Conservation (phyloP, 2,329 filamentous ascomycete species). For the Helminthosporium solani region DNA sequence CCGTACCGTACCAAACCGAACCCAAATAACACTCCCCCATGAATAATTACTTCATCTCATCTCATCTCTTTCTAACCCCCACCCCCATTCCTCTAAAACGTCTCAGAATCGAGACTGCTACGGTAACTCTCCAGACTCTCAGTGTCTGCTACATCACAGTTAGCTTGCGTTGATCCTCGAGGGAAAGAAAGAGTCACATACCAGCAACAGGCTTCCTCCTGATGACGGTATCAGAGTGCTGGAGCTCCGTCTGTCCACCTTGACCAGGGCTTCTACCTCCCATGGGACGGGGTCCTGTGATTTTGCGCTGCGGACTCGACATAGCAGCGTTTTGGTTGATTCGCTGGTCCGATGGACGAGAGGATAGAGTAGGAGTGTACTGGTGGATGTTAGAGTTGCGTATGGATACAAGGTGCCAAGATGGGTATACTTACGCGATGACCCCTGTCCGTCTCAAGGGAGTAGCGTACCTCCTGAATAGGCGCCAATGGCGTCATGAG, state of each 20-base stretch:
- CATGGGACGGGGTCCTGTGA: slow-evolving; percentile 53
- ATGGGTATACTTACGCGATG: slow-evolving; percentile 21
- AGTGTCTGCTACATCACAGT: slow-evolving; percentile 19
- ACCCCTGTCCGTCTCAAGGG: slow-evolving; percentile 49
- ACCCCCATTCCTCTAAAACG: slow-evolving; percentile 23
- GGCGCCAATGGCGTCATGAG: slow-evolving; percentile 47
- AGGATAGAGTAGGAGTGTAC: slow-evolving; percentile 37
- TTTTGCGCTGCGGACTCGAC: slow-evolving; percentile 44
- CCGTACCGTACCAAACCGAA: too few species aligned
- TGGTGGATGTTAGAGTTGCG: slow-evolving; percentile 14
- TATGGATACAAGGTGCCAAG: slow-evolving; percentile 1
- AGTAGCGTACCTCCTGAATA: slow-evolving; percentile 54
- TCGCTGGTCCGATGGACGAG: slow-evolving; percentile 29
- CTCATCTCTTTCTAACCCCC: too few species aligned
- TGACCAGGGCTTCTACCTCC: slow-evolving; percentile 45
- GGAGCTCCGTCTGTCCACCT: slow-evolving; percentile 18
- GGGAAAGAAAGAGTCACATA: slow-evolving; percentile 16
- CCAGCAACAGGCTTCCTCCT: slow-evolving; percentile 39
- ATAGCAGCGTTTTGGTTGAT: slow-evolving; percentile 26
- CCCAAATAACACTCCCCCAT: too few species aligned
- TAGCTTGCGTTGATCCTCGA: background rate
- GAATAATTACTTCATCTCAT: too few species aligned
- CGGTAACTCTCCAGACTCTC: slow-evolving; percentile 37
- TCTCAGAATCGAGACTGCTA: slow-evolving; percentile 40
- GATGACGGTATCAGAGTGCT: slow-evolving; percentile 38